Percentiles rank a stretch among this genome's conserved stretches.
These are phyloP conservation scores for Plasmodium gonderi DNA, from an alignment of 169 alveolate species.

Conservation along the genomic window DNA sequence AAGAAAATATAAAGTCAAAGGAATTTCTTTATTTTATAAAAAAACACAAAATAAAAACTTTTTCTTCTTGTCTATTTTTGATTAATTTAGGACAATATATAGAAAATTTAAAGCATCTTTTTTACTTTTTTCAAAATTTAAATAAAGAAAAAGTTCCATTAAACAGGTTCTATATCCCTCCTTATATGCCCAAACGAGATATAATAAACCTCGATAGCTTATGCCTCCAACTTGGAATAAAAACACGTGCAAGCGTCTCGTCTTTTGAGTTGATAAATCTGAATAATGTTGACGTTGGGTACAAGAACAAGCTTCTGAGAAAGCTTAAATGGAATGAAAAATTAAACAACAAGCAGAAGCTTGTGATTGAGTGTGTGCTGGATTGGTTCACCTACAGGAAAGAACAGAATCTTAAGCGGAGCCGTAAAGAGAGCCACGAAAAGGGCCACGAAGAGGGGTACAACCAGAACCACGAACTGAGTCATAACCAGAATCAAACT, in stretches of 20 bases:
- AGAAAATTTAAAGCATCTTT: slow-evolving; percentile 32
- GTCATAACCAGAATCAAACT: too few species aligned
- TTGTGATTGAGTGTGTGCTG: not conserved
- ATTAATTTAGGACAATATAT: slow-evolving; percentile 8
- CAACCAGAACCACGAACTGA: not conserved
- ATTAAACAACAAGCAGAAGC: slow-evolving; percentile 28
- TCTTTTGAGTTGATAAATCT: not conserved
- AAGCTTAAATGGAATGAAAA: not conserved
- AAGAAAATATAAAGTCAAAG: slow-evolving; percentile 8
- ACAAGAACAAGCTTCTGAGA: not conserved
- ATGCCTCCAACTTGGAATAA: not conserved
- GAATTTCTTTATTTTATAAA: slow-evolving; percentile 8
- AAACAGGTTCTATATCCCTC: not conserved
- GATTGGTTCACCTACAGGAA: slow-evolving; percentile 7
- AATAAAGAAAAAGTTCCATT: not conserved
- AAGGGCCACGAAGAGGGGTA: not conserved
- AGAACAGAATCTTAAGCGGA: not conserved
- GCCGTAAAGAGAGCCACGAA: not conserved
- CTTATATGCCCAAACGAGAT: not conserved
- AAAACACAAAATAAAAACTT: slow-evolving; percentile 1
- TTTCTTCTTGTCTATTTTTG: slow-evolving; percentile 25
- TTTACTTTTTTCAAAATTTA: slow-evolving; percentile 10
- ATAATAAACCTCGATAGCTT: not conserved
- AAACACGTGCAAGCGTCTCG: not conserved
- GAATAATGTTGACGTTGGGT: not conserved